Evolutionary conservation across 1,284 basidiomycete species (phyloP).

Genomic region (Melampsora americana): DNA sequence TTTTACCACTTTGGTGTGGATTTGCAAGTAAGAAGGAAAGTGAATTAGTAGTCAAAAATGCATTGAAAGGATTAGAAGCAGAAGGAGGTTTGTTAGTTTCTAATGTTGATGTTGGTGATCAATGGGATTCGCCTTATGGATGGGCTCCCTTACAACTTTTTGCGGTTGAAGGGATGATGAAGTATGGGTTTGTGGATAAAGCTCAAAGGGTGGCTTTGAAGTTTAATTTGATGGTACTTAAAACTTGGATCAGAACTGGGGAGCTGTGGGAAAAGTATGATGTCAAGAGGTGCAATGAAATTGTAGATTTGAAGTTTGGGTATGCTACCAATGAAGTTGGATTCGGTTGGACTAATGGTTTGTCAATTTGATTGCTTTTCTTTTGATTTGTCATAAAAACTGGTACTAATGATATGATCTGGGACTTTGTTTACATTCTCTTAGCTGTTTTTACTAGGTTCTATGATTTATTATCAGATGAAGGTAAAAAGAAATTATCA

Average conservation of each 20-base stretch:
- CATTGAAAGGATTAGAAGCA: neutral
- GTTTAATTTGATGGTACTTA: conserved; percentile 36
- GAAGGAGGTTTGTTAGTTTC: conserved; percentile 22
- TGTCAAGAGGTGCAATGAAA: conserved; percentile 13
- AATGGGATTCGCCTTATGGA: conserved; percentile 37
- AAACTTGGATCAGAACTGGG: conserved; percentile 19
- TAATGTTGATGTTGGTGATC: conserved; percentile 13
- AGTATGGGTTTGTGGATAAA: conserved; percentile 6
- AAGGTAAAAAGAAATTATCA: conserved; percentile 14
- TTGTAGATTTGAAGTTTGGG: conserved; percentile 35
- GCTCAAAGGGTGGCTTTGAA: conserved; percentile 27
- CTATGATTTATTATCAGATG: conserved; percentile 18
- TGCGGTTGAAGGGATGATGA: conserved; percentile 27
- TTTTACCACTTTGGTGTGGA: conserved; percentile 33
- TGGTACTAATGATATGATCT: neutral
- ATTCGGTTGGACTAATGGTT: conserved; percentile 42
- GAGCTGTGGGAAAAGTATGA: conserved; percentile 39
- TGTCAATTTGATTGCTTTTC: neutral
- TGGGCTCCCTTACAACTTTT: conserved; percentile 40
- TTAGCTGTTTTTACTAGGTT: conserved; percentile 27
- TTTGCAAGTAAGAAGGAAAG: conserved; percentile 7
- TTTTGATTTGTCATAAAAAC: neutral
- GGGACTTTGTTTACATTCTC: neutral
- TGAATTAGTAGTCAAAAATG: neutral
- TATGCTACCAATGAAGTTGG: conserved; percentile 36